Percentiles rank a stretch among this genome's conserved stretches.
Evolutionary conservation across 371 early-diverging fungal species (phyloP).

Genomic region (Circinella minor): DNA sequence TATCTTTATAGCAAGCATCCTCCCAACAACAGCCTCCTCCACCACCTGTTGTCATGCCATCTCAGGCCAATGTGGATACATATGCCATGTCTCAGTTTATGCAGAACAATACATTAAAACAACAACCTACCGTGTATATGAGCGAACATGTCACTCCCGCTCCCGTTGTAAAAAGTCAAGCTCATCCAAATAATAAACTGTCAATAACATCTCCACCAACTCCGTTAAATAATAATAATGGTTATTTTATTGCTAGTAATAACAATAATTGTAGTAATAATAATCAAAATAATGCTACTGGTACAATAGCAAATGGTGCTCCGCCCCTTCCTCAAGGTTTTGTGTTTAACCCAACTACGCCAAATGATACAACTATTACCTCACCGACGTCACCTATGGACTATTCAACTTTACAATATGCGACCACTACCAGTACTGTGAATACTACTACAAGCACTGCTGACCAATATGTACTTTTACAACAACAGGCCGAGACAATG

Average conservation of each 20-base stretch:
- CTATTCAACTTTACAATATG: background rate
- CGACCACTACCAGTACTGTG: background rate
- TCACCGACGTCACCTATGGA: background rate
- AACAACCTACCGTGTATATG: slow-evolving; percentile 2
- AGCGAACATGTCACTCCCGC: slow-evolving; percentile 16
- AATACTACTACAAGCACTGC: too few species aligned
- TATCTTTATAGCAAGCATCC: background rate
- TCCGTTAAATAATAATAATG: background rate
- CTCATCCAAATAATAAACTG: background rate
- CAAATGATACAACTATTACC: background rate
- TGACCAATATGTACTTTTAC: slow-evolving; percentile 4
- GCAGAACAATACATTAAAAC: slow-evolving; percentile 6
- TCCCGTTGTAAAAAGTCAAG: slow-evolving; percentile 30
- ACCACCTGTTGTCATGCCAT: background rate
- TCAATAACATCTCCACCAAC: background rate
- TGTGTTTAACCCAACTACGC: slow-evolving; percentile 7
- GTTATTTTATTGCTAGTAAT: background rate
- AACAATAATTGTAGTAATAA: background rate
- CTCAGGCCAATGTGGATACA: background rate
- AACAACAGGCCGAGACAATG: slow-evolving; percentile 11
- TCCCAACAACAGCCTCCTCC: background rate
- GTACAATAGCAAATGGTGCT: background rate
- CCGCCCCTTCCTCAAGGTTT: background rate
- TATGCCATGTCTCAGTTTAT: slow-evolving; percentile 11
- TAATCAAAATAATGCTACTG: too few species aligned